Percentiles rank a stretch among this genome's conserved stretches.
phyloP scores from a whole-genome alignment of 2,329 filamentous ascomycete genomes.

The Penicillium sp. region DNA sequence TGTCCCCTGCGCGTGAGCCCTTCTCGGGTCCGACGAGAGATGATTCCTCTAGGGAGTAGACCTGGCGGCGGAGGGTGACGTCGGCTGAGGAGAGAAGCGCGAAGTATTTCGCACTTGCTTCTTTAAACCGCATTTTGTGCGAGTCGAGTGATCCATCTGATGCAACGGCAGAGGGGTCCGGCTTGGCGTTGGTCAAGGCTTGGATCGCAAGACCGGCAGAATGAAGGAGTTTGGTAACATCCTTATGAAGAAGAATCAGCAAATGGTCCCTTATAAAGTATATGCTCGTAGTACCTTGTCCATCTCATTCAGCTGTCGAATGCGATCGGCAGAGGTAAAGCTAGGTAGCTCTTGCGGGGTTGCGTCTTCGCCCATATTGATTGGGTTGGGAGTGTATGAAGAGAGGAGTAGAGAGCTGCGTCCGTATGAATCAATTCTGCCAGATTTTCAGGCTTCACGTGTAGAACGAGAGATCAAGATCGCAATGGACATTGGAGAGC shows the following conservation, averaged over 20 bases:
- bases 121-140: constrained; percentile 59
- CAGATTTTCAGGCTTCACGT: no score
- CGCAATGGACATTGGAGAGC: background rate
- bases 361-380: constrained; percentile 22
- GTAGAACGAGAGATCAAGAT: background rate
- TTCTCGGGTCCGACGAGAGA: constrained; percentile 60
- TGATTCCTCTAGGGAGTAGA: constrained; percentile 78
- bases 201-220: constrained; percentile 62
- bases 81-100: constrained; percentile 70
- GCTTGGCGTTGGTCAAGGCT: constrained; percentile 55
- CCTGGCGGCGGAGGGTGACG: constrained; percentile 70
- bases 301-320: constrained; percentile 75
- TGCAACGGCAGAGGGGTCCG: constrained; percentile 28
- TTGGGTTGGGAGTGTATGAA: background rate
- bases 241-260: constrained; percentile 27
- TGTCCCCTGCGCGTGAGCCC: constrained; percentile 30
- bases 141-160: constrained; percentile 49
- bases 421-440: background rate
- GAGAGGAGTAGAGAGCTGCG: background rate
- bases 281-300: constrained; percentile 56
- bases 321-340: constrained; percentile 74
- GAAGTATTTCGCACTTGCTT: constrained; percentile 60
- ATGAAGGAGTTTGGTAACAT: constrained; percentile 54
- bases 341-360: constrained; percentile 23
- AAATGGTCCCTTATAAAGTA: background rate